Evolutionary conservation across 768 basidiomycete genomes (phyloP).

Genomic region (Pulveroboletus sp.): DNA sequence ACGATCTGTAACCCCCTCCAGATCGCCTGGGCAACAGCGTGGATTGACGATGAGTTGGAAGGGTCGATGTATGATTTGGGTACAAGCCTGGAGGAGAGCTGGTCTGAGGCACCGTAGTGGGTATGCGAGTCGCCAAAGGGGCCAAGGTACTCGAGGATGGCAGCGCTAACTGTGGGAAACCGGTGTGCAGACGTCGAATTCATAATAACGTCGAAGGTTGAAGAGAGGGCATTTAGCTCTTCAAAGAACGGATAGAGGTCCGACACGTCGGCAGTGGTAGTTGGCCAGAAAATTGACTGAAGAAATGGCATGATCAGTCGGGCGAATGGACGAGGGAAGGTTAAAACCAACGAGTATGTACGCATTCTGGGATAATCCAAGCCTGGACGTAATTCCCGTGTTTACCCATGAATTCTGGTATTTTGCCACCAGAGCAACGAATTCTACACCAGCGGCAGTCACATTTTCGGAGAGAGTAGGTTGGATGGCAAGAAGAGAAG

Average conservation of each 20-base stretch:
- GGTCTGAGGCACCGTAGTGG: slow-evolving; percentile 14
- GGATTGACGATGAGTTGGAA: slow-evolving; percentile 6
- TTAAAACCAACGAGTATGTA: slow-evolving; percentile 14
- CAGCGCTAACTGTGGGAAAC: slow-evolving; percentile 15
- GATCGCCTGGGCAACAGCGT: slow-evolving; percentile 10
- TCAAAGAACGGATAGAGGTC: slow-evolving; percentile 17
- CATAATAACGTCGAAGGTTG: slow-evolving; percentile 11
- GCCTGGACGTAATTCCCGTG: slow-evolving; percentile 9
- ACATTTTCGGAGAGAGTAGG: slow-evolving; percentile 11
- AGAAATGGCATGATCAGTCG: not conserved
- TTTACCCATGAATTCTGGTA: slow-evolving; percentile 15
- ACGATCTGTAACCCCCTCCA: slow-evolving; percentile 18
- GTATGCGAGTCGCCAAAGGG: slow-evolving; percentile 10
- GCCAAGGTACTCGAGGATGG: slow-evolving; percentile 4
- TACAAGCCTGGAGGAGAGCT: slow-evolving; percentile 19
- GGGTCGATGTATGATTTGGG: slow-evolving; percentile 16
- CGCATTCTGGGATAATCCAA: not conserved
- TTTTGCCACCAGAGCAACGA: slow-evolving; percentile 17
- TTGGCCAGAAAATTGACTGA: slow-evolving; percentile 18
- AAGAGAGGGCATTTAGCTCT: slow-evolving; percentile 11
- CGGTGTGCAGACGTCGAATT: slow-evolving; percentile 12
- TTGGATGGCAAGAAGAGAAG: slow-evolving; percentile 10
- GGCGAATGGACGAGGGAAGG: not conserved
- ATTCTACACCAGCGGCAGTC: slow-evolving; percentile 15
- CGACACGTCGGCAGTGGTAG: not conserved